These are phyloP conservation scores for Stephanodiscus triporus DNA, from an alignment of 108 stramenopile genomes.

Conservation along the genomic window DNA sequence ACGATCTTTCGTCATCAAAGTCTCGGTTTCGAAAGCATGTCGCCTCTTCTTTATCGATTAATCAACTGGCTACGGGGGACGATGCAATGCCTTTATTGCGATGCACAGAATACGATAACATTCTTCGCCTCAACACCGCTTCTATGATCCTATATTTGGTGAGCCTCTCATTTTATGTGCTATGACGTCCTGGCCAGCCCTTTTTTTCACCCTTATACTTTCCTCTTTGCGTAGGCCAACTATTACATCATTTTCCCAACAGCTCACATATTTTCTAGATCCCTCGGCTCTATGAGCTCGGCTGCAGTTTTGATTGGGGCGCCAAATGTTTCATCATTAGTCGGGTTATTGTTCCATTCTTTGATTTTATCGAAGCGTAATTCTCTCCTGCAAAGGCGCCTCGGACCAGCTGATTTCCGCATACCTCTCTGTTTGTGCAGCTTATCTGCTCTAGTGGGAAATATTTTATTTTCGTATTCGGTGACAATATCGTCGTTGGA, in stretches of 20 bases:
- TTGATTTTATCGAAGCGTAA: conserved; percentile 30
- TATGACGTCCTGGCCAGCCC: not conserved
- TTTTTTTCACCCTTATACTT: not conserved
- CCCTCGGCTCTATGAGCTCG: conserved; percentile 35
- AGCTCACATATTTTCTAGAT: conserved; percentile 27
- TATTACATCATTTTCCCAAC: conserved; percentile 42
- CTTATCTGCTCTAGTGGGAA: conserved; percentile 33
- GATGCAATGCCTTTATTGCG: not conserved
- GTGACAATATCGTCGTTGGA: conserved; percentile 11
- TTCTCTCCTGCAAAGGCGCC: conserved; percentile 29
- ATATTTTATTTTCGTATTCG: conserved; percentile 37
- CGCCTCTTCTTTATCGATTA: conserved; percentile 40
- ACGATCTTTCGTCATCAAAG: conserved; percentile 13
- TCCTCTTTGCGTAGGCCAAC: conserved; percentile 24
- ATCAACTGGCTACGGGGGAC: conserved; percentile 14
- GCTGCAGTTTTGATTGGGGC: conserved; percentile 28
- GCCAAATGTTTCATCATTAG: conserved; percentile 34
- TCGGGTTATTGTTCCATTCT: conserved; percentile 30
- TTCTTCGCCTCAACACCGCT: conserved; percentile 31
- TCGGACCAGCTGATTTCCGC: conserved; percentile 23
- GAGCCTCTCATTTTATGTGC: not conserved
- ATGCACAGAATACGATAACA: conserved; percentile 8
- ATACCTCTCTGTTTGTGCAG: conserved; percentile 25
- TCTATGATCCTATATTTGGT: conserved; percentile 44
- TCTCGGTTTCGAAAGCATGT: conserved; percentile 17